Conservation (phyloP, 2,329 filamentous ascomycete genomes). For the Trichoderma gracile region DNA sequence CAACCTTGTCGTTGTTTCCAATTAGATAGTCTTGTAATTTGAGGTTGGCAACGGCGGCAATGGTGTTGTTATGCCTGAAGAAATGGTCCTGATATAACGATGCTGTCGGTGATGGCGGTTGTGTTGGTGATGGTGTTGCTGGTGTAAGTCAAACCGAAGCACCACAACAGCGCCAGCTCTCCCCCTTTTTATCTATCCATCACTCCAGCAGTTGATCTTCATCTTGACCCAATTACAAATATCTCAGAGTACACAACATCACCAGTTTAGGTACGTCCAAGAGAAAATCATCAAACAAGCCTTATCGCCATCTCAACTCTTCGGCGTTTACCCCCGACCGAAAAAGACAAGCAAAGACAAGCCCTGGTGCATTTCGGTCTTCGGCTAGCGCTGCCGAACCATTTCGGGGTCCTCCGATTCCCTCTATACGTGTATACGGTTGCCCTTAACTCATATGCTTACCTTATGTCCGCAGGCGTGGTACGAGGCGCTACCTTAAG, state of each 20-base stretch:
- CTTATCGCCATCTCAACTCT: slow-evolving; percentile 5
- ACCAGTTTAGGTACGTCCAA: too few relatives aligned
- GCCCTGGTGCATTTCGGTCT: background rate
- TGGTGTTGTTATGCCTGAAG: too few relatives aligned
- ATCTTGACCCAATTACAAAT: too few relatives aligned
- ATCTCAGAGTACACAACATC: background rate
- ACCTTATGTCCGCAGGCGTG: background rate
- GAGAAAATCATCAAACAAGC: background rate
- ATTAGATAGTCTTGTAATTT: too few relatives aligned
- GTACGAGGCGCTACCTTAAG: background rate
- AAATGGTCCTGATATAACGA: too few relatives aligned
- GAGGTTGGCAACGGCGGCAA: too few relatives aligned
- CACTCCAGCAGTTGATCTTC: too few relatives aligned
- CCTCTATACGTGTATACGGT: too few relatives aligned
- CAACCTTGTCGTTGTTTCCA: too few relatives aligned
- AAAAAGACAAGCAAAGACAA: background rate
- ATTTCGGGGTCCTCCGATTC: background rate
- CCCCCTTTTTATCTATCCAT: background rate
- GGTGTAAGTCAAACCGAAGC: too few relatives aligned
- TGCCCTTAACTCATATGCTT: background rate
- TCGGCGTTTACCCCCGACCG: slow-evolving; percentile 10
- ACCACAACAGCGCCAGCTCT: background rate
- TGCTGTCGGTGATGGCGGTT: background rate
- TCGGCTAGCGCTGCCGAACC: background rate
- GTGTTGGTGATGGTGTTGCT: background rate